Conservation (phyloP, 73 alveolate genomes). For the Uronychia setigera region DNA sequence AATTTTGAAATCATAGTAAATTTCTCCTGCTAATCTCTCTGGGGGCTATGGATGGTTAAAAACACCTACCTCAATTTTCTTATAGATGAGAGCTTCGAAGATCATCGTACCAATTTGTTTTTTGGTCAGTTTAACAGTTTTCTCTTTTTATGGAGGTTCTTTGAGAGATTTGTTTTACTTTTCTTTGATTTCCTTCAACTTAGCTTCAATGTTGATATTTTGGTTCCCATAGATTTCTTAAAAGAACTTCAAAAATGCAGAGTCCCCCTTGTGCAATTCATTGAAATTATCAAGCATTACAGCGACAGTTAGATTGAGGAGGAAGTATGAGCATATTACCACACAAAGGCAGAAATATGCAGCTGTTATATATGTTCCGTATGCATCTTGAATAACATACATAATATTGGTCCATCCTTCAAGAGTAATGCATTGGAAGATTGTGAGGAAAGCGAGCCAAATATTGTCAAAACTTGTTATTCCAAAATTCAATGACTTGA, state of each 20-base stretch:
- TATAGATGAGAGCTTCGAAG: too few species aligned
- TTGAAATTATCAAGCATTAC: constrained; percentile 49
- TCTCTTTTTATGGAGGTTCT: constrained; percentile 2
- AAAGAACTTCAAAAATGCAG: too few species aligned
- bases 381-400: constrained; percentile 43
- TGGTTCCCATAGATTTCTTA: too few species aligned
- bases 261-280: constrained; percentile 1
- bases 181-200: not conserved
- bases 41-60: not conserved
- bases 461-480: constrained; percentile 27
- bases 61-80: not conserved
- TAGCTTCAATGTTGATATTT: not conserved
- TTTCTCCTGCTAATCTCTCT: constrained; percentile 1
- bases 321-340: constrained; percentile 38
- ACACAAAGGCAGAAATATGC: constrained; percentile 30
- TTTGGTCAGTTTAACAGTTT: not conserved
- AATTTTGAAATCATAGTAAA: not conserved
- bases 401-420: constrained; percentile 54
- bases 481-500: constrained; percentile 9
- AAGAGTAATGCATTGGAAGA: constrained; percentile 43
- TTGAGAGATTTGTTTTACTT: not conserved
- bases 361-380: constrained; percentile 15
- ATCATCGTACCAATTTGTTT: not conserved
- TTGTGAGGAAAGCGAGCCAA: constrained; percentile 31
- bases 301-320: constrained; percentile 53